Base-by-base conservation (phyloP, 768 basidiomycete genomes). In the Phylloporus sp. region DNA sequence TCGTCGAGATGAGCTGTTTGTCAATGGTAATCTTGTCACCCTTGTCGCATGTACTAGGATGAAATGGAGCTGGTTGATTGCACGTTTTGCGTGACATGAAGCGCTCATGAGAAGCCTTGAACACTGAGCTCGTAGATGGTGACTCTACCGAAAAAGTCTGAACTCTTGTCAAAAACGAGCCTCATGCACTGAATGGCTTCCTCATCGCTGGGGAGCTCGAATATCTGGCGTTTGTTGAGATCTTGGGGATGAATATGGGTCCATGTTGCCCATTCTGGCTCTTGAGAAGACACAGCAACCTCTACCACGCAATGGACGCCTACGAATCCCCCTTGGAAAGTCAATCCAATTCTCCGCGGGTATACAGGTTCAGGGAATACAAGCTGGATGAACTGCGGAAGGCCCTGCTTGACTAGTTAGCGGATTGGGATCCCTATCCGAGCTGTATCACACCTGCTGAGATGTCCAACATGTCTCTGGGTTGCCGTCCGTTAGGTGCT, bases 401-500 rank as follows among this genome's bases (percentile, higher is more conserved):
- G 73, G 22, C 88, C 88, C 90, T 91, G 58, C n/a, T 39, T 23
- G 34, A 24, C 44, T 12, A 22, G 44, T 62, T 45, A 56, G 58
- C 49, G 38, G 13, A 49, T 47, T 18, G 42, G 11, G 31, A n/a
- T 43, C 10, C 29, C n/a, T n/a, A 11, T 27, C 11, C 6, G 52
- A 13, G 46, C 36, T 52, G 54, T 51, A 53, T 49, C 45, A 41
- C 52, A 86, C 88, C 77, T 87, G 85, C 67, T 85, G 83, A 15
- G 88, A 90, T 22, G 87, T 84, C 88, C 89, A 91, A 65, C 89
- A 91, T 8, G 88, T 91, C 64, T 88, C 89, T 48, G 82, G 80
- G 57, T 73, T 86, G 23, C 76, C 73, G 60, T 91, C 89, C 26
- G 81, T 76, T 20, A 91, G 75, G 63, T 81, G 67, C 63, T 83